phyloP scores from a whole-genome alignment of 2,329 filamentous ascomycete genomes.

The Penicillium crustosum region DNA sequence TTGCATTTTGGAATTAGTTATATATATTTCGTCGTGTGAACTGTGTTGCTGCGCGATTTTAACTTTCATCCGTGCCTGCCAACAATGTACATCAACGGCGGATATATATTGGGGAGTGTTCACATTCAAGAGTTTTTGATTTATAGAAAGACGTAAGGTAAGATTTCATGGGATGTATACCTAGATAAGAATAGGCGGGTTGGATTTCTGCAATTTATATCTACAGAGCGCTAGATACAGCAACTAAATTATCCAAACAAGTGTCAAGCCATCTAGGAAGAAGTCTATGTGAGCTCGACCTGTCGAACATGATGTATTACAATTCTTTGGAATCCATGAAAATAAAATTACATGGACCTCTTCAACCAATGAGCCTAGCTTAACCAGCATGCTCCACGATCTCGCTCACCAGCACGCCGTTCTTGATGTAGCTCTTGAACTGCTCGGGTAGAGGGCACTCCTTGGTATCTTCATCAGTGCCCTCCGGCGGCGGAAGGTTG shows the following conservation, averaged over 20 bases:
- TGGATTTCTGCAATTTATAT: conserved; percentile 19
- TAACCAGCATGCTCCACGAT: conserved; percentile 93
- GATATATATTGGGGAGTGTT: not conserved
- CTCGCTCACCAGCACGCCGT: conserved; percentile 80
- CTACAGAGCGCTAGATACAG: conserved; percentile 24
- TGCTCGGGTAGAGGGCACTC: conserved; percentile 88
- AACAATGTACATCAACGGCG: not conserved
- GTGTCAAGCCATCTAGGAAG: not conserved
- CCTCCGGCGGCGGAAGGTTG: conserved; percentile 69
- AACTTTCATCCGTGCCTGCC: not conserved
- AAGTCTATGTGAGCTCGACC: not conserved
- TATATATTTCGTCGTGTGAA: not conserved
- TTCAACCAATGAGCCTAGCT: not conserved
- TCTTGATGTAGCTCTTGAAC: conserved; percentile 75
- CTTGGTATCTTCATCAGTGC: conserved; percentile 73
- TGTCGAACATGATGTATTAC: not conserved
- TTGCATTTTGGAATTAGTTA: not conserved
- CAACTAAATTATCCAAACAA: conserved; percentile 12
- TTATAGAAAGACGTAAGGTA: no score
- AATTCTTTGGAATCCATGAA: not conserved
- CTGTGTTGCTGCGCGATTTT: not conserved
- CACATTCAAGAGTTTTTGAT: not conserved
- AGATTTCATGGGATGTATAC: no score
- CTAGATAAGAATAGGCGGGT: not conserved
- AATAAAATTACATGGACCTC: not conserved